Percentiles rank a stretch among this genome's conserved stretches.
Conservation (phyloP, 2,329 filamentous ascomycete genomes). For the Trichoderma breve region DNA sequence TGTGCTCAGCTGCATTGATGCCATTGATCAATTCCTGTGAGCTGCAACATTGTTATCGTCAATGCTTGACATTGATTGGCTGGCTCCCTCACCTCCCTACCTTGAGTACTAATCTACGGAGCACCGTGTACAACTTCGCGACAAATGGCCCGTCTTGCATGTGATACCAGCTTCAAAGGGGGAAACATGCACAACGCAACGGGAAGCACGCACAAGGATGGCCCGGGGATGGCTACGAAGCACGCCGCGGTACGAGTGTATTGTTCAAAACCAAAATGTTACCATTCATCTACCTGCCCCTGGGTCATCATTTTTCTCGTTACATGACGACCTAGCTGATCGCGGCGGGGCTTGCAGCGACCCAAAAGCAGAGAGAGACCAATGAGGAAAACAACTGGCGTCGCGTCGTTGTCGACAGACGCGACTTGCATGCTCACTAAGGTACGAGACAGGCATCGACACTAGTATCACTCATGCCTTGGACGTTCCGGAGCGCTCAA, state of each 20-base stretch:
- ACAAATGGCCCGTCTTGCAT: background rate
- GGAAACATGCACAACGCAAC: background rate
- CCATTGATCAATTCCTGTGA: background rate
- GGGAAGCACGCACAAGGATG: background rate
- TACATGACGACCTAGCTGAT: slow-evolving; percentile 16
- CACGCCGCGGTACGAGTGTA: background rate
- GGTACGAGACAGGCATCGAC: slow-evolving; percentile 1
- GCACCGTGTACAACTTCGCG: background rate
- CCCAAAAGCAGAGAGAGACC: slow-evolving; percentile 12
- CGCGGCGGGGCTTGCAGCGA: slow-evolving; percentile 11
- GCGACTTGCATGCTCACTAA: slow-evolving; percentile 17
- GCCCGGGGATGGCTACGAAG: background rate
- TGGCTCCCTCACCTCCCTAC: background rate
- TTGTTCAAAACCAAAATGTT: background rate
- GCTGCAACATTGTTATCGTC: slow-evolving; percentile 6
- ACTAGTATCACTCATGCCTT: background rate
- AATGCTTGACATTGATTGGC: slow-evolving; percentile 4
- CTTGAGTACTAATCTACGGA: background rate
- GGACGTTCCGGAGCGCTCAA: background rate
- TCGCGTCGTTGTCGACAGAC: slow-evolving; percentile 14
- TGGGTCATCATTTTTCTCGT: slow-evolving; percentile 4
- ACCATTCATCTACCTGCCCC: slow-evolving; percentile 9
- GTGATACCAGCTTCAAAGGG: background rate
- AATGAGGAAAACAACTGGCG: slow-evolving; percentile 15
- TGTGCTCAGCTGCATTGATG: background rate